phyloP scores from a whole-genome alignment of 1,284 basidiomycete genomes.

The Xanthoconium separans region DNA sequence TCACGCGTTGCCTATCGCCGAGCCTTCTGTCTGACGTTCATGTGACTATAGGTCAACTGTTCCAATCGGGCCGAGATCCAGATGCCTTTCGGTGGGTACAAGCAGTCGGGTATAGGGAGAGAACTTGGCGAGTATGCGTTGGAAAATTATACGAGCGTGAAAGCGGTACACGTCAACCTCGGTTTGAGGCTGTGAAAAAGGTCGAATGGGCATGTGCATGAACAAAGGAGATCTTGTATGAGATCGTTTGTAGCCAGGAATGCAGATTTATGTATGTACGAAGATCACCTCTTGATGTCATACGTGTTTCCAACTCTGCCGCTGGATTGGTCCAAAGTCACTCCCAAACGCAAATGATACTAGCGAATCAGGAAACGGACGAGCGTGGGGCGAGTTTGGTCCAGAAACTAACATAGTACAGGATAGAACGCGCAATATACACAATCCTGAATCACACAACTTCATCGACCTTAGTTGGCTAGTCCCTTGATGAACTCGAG shows the following conservation, averaged over 20 bases:
- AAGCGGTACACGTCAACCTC: conserved; percentile 67
- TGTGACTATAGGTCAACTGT: conserved; percentile 56
- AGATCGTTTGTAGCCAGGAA: too few species aligned
- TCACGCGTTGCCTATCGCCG: neutral
- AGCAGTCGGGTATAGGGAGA: conserved; percentile 75
- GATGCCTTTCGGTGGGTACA: conserved; percentile 81
- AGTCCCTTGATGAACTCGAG: conserved; percentile 42
- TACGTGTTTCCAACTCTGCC: too few species aligned
- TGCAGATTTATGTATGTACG: too few species aligned
- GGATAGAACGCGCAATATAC: conserved; percentile 3
- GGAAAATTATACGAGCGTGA: conserved; percentile 63
- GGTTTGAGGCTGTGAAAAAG: conserved; percentile 16
- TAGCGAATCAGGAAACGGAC: too few species aligned
- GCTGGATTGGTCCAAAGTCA: too few species aligned
- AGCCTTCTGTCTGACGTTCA: too few species aligned
- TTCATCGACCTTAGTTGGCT: conserved; percentile 11
- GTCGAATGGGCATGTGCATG: neutral
- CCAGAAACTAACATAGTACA: conserved; percentile 5
- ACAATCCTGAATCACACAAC: neutral
- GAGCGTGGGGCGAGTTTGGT: too few species aligned
- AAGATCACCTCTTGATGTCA: too few species aligned
- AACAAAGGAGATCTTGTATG: neutral
- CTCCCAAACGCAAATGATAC: too few species aligned
- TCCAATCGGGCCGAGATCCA: conserved; percentile 57
- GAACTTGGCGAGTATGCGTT: conserved; percentile 77